These are phyloP conservation scores for Punctularia strigosozonata DNA, from an alignment of 768 basidiomycete genomes.

Conservation along the genomic window DNA sequence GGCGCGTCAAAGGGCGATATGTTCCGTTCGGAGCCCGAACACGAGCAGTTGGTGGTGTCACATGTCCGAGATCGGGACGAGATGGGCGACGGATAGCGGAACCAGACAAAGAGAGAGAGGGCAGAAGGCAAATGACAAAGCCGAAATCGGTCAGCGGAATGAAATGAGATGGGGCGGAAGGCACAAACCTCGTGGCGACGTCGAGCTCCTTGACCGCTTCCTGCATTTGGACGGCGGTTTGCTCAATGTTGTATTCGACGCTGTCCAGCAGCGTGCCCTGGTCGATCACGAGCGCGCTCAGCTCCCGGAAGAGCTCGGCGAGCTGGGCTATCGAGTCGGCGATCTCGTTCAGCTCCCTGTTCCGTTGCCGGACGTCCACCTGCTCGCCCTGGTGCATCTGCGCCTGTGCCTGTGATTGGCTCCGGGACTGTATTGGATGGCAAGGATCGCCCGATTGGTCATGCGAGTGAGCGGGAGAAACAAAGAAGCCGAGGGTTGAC, in stretches of 20 bases:
- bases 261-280: constrained; percentile 96
- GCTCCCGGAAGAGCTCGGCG: constrained; percentile 93
- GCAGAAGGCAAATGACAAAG: not conserved
- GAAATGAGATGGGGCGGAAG: not conserved
- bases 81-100: not conserved
- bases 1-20: not conserved
- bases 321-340: constrained; percentile 85
- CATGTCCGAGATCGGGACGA: not conserved
- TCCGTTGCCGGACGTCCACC: constrained; percentile 35
- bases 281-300: constrained; percentile 88
- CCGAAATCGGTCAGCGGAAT: not conserved
- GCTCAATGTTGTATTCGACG: constrained; percentile 95
- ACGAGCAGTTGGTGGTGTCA: no score
- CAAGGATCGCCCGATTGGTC: constrained; percentile 2
- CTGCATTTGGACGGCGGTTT: constrained; percentile 69
- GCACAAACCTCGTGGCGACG: constrained; percentile 66
- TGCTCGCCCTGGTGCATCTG: constrained; percentile 24
- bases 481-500: constrained; percentile 9
- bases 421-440: constrained; percentile 23
- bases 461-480: constrained; percentile 1
- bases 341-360: constrained; percentile 76
- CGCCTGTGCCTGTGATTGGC: constrained; percentile 14
- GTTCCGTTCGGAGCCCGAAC: no score
- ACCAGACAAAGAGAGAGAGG: constrained; percentile 1
- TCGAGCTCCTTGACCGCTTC: constrained; percentile 81